A percentile compares a stretch with the other conserved stretches of the same genome.
These are phyloP conservation scores for Apostasia ramifera DNA, from an alignment of 106 monocot genomes.

Conservation along the genomic window DNA sequence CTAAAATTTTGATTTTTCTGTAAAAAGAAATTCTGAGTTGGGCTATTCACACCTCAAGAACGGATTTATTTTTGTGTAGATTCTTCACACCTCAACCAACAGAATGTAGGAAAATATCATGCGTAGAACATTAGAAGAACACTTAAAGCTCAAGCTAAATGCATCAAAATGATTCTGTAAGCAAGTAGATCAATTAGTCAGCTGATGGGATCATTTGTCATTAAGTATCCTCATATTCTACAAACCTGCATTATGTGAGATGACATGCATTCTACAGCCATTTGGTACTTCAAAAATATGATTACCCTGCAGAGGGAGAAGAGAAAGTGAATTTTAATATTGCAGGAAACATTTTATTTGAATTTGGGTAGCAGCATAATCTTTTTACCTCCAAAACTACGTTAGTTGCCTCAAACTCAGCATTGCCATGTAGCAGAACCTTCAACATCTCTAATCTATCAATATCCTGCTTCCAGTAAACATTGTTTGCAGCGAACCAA, in stretches of 20 bases:
- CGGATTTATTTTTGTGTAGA: background rate
- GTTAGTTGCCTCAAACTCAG: slow-evolving; percentile 86
- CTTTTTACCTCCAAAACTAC: slow-evolving; percentile 55
- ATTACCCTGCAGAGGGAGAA: slow-evolving; percentile 47
- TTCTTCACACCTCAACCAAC: no score
- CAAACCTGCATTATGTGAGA: slow-evolving; percentile 39
- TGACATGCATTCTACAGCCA: slow-evolving; percentile 66
- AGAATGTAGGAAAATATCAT: no score
- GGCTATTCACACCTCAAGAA: no score
- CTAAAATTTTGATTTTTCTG: no score
- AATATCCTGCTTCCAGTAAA: slow-evolving; percentile 92
- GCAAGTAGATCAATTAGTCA: background rate
- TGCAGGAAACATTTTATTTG: background rate
- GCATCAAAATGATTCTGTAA: no score
- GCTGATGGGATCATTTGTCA: background rate
- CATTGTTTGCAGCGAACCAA: slow-evolving; percentile 67
- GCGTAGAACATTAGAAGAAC: no score
- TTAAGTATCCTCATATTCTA: background rate
- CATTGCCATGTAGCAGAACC: slow-evolving; percentile 81
- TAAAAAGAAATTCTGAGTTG: no score
- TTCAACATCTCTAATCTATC: slow-evolving; percentile 57
- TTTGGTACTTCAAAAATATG: slow-evolving; percentile 86
- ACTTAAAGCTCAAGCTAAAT: no score
- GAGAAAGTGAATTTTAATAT: slow-evolving; percentile 2
- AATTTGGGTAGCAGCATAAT: background rate